These are phyloP conservation scores for Paraphaeosphaeria sporulosa DNA, from an alignment of 2,329 filamentous ascomycete genomes.

Conservation along the genomic window DNA sequence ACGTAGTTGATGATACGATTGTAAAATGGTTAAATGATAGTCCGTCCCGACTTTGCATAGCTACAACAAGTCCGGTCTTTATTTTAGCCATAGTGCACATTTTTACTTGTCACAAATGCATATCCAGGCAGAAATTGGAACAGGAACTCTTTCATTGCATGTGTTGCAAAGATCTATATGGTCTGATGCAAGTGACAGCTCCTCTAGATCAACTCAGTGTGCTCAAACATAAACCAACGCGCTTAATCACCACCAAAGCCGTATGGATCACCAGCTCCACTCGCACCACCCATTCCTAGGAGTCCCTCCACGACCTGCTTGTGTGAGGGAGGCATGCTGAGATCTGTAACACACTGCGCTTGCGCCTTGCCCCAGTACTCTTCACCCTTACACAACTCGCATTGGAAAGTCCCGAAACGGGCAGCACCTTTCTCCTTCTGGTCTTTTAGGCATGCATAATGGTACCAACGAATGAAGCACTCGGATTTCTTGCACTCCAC, in stretches of 20 bases:
- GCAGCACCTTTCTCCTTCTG: constrained; percentile 4
- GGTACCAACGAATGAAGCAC: constrained; percentile 29
- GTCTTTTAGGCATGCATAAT: constrained; percentile 30
- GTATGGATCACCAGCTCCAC: not conserved
- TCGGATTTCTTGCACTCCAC: constrained; percentile 25
- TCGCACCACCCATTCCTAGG: not conserved
- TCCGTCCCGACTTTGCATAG: too few relatives aligned
- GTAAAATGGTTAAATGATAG: too few relatives aligned
- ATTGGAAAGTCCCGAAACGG: not conserved
- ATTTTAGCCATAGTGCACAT: too few relatives aligned
- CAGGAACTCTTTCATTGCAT: too few relatives aligned
- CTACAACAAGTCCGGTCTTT: too few relatives aligned
- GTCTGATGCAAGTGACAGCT: too few relatives aligned
- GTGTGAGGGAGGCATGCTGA: not conserved
- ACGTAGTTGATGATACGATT: too few relatives aligned
- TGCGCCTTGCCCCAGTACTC: not conserved
- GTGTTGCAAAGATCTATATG: too few relatives aligned
- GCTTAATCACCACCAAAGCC: not conserved
- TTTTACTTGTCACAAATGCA: too few relatives aligned
- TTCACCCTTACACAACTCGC: not conserved
- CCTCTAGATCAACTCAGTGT: not conserved
- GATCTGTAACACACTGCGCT: not conserved
- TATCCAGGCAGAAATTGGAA: too few relatives aligned
- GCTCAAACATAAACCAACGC: too few relatives aligned
- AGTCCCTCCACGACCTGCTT: not conserved